Base-by-base conservation (phyloP, 768 basidiomycete genomes). In the Lentinula detonsa region DNA sequence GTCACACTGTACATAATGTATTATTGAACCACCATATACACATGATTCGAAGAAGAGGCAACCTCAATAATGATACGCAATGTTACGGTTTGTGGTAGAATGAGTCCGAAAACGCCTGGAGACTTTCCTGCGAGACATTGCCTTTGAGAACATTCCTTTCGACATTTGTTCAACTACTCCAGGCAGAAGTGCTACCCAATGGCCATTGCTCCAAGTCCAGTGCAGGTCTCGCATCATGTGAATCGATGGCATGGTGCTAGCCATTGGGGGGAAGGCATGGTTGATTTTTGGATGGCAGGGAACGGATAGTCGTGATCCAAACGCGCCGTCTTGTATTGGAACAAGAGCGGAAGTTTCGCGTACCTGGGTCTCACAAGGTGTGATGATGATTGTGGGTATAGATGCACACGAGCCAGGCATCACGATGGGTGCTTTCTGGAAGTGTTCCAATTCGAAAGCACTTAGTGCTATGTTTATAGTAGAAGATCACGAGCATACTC, bases 281-380 rank as follows among this genome's bases (percentile, higher is more conserved):
- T 85, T 85, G 62, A 79, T 76, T 28, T 72, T 73, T 2, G 76
- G 74, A 63, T 82, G 73, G 42, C 69, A 71, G 5, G 84, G 85
- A 15, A 86, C 79, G 1, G 79, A 77, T 23, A 85, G 77, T 34
- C 73, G 73, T 52, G 73, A 71, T 39, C 82, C 80, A 66, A 84
- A 85, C 4, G 76, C 80, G 13, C 77, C 72, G 66, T 86, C 79
- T 69, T 87, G 85, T 63, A 74, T 75, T 10, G 85, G 84, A 18
- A 83, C 75, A 61, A 75, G 79, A 50, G 31, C 79, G 1, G 79
- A 75, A 4, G 68, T 70, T 61, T 78, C 77, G 42, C 67, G 75
- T 5, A 73, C 65, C 37, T 76, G 73, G 1, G 73, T 61, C 3
- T 73, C 70, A 66, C 81, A 82, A 4, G 78, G 77, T 0, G 81